These are phyloP conservation scores for Penicillium thymicola DNA, from an alignment of 2,329 filamentous ascomycete genomes.

Conservation along the genomic window DNA sequence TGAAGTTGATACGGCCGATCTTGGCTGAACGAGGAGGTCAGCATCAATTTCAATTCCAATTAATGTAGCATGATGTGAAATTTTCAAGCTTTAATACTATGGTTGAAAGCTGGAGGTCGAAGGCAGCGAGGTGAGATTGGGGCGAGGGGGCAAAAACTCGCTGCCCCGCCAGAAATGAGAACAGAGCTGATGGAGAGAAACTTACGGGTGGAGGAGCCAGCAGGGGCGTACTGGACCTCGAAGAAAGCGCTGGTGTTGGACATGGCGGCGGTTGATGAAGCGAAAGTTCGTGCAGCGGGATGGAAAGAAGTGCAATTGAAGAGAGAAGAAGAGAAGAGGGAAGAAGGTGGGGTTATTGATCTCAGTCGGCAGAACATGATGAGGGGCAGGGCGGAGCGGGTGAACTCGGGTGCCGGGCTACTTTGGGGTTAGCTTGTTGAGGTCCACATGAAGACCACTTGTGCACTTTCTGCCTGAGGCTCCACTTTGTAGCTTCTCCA, in stretches of 20 bases:
- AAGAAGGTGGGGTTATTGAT: slow-evolving; percentile 46
- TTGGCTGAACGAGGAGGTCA: slow-evolving; percentile 55
- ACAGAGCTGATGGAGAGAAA: slow-evolving; percentile 11
- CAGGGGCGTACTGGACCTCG: slow-evolving; percentile 62
- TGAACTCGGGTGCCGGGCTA: slow-evolving; percentile 25
- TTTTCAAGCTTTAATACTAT: slow-evolving; percentile 4
- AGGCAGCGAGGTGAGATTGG: not conserved
- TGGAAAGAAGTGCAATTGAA: slow-evolving; percentile 41
- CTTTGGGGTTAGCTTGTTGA: slow-evolving; percentile 24
- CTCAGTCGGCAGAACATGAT: slow-evolving; percentile 44
- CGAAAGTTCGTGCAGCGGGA: slow-evolving; percentile 29
- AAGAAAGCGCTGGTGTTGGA: slow-evolving; percentile 67
- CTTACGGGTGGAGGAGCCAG: slow-evolving; percentile 30
- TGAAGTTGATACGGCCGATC: slow-evolving; percentile 78
- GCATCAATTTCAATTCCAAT: slow-evolving; percentile 13
- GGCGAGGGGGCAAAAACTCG: slow-evolving; percentile 9
- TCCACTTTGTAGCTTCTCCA: slow-evolving; percentile 9
- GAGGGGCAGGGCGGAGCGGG: slow-evolving; percentile 35
- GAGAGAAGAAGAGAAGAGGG: slow-evolving; percentile 39
- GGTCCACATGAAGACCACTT: slow-evolving; percentile 14
- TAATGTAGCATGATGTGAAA: slow-evolving; percentile 20
- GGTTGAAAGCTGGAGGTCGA: not conserved
- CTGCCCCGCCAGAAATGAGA: slow-evolving; percentile 19
- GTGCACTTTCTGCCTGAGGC: slow-evolving; percentile 19
- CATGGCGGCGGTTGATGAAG: slow-evolving; percentile 68